Evolutionary conservation across 441 rosid species (phyloP).

Genomic region (Pelargonium cotyledonis): DNA sequence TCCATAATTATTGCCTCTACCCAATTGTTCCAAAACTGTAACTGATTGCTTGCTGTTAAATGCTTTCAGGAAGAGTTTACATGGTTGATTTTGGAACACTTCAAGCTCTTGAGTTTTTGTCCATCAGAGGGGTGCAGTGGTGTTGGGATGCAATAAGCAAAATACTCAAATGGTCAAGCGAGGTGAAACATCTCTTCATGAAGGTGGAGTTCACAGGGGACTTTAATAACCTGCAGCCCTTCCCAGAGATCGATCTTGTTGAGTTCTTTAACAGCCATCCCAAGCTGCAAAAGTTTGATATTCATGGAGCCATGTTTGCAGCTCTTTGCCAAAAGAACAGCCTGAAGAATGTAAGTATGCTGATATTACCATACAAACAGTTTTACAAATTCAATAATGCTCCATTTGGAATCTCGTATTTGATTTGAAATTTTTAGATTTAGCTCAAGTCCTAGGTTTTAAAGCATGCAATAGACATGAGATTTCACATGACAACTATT

Average conservation of each 20-base stretch:
- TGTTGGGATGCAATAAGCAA: conserved; percentile 80
- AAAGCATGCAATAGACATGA: no score
- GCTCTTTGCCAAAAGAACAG: conserved; percentile 97
- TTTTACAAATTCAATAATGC: no score
- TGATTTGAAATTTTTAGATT: no score
- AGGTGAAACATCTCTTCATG: conserved; percentile 80
- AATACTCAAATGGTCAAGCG: conserved; percentile 67
- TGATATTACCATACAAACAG: no score
- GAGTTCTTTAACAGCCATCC: conserved; percentile 84
- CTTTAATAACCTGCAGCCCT: conserved; percentile 62
- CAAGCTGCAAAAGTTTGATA: conserved; percentile 62
- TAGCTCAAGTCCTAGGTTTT: no score
- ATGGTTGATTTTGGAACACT: conserved; percentile 80
- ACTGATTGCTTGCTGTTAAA: conserved; percentile 3
- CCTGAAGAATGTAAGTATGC: conserved; percentile 56
- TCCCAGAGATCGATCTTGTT: conserved; percentile 85
- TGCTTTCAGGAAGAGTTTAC: conserved; percentile 65
- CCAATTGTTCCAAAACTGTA: neutral
- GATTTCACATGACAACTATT: no score
- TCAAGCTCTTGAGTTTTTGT: conserved; percentile 58
- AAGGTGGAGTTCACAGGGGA: conserved; percentile 90
- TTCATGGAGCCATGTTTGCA: conserved; percentile 98
- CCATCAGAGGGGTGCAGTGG: conserved; percentile 90
- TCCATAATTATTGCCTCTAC: neutral
- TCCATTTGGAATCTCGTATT: no score